Conservation (phyloP, 768 basidiomycete genomes). For the Lentinula sp. region DNA sequence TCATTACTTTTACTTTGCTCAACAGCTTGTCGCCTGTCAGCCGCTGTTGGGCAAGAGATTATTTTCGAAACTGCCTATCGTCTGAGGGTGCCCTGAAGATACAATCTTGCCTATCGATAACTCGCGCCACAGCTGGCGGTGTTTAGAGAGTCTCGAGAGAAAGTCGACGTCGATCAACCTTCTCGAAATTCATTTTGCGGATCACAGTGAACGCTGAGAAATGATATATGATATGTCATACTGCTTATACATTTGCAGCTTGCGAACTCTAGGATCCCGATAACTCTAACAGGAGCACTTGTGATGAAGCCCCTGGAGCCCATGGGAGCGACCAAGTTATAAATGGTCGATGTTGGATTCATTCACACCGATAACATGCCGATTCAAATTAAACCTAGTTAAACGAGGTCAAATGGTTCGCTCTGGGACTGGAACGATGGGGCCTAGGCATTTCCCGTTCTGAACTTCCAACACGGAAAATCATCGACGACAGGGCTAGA, state of each 20-base stretch:
- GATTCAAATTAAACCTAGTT: background rate
- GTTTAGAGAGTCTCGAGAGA: background rate
- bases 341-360: background rate
- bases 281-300: background rate
- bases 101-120: background rate
- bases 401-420: background rate
- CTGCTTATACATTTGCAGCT: background rate
- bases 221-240: background rate
- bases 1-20: too few species aligned
- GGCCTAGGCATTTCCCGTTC: background rate
- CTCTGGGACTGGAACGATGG: background rate
- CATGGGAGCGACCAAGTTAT: background rate
- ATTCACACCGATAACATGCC: background rate
- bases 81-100: background rate
- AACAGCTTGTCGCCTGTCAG: too few species aligned
- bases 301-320: slow-evolving; percentile 1
- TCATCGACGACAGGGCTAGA: background rate
- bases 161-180: background rate
- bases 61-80: background rate
- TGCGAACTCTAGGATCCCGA: background rate
- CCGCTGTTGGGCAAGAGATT: too few species aligned
- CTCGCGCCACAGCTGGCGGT: background rate
- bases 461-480: too few species aligned
- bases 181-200: background rate
- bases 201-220: background rate